Base-by-base conservation (phyloP, 139 green algal species). In the Pleodorina starrii region DNA sequence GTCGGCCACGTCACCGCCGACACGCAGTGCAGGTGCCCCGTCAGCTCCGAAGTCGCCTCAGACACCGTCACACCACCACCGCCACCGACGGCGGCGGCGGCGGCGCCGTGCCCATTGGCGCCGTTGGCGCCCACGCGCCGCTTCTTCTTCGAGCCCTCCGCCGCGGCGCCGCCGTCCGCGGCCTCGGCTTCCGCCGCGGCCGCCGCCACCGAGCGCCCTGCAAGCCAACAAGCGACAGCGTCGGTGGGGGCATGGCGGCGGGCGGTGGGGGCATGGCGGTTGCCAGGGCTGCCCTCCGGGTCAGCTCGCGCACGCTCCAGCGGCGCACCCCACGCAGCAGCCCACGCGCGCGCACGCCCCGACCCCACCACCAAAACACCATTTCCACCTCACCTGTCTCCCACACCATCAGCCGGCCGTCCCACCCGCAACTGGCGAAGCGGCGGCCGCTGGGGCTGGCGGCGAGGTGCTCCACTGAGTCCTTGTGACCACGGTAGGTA, bases 1-100 rank as follows among this genome's bases (percentile, higher is more conserved):
- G 75, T 83, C 1, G 93, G 78, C 95, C 95, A 98, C 7, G 85
- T 73, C 2, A 97, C 72, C 2, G 85, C 86, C 5, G 95, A 90
- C 25, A 98, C 94, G 27, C 92, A 96, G 82, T 98, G 95, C 54
- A 94, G 85, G 85, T 99, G 97, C 0, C 93, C 97, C 5, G 77
- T 36, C 80, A 97, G 90, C 87, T 91, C 66, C 9, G 16, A 42
- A 16, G 73, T 72, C 16, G 77, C 88, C 88, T 95, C 92, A 29
- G 68, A 46, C 0, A 94, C 42, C 10, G 82, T 48, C 23, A 79
- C 59, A 29, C 81, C 79, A 10, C 78, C 54, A n/a, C 32, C 72
- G 36, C 25, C 75, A 10, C 36, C 73, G 3, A 5, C 73, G 3
- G 25, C 46, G 5, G 32, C 72, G 27, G 74, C 7, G 7, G 43